Conservation (phyloP, 106 monocot genomes). For the Cymbidium sinense region DNA sequence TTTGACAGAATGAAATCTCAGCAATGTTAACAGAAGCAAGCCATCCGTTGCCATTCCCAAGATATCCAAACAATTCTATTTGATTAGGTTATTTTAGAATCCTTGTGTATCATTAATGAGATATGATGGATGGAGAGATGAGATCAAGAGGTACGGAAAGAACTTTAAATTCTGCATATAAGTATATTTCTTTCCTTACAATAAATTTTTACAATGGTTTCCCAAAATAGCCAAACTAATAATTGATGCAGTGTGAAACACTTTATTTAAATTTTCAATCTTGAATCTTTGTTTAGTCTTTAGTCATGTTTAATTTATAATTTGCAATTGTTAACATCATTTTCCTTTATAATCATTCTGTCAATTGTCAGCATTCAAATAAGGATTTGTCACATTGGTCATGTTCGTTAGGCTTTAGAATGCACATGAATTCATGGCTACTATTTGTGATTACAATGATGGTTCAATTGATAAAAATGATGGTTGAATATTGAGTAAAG, state of each 20-base stretch:
- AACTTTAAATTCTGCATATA: not conserved
- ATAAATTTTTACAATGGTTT: not conserved
- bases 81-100: not conserved
- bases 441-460: too few species aligned
- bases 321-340: not conserved
- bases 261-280: not conserved
- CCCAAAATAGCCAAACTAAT: not conserved
- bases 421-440: too few species aligned
- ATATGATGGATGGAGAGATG: not conserved
- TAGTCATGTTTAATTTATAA: not conserved
- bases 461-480: too few species aligned
- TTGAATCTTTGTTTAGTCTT: not conserved
- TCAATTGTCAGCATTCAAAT: not conserved
- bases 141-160: not conserved
- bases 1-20: not conserved
- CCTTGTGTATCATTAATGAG: constrained; percentile 1
- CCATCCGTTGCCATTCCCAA: not conserved
- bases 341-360: not conserved
- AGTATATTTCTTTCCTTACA: not conserved
- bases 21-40: not conserved
- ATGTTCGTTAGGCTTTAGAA: not conserved
- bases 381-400: not conserved
- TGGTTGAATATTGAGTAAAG: too few species aligned
- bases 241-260: not conserved
- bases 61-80: not conserved